A percentile compares a stretch with the other conserved stretches of the same genome.
These are phyloP conservation scores for Alnus rubra DNA, from an alignment of 306 rosid genomes.

Conservation along the genomic window DNA sequence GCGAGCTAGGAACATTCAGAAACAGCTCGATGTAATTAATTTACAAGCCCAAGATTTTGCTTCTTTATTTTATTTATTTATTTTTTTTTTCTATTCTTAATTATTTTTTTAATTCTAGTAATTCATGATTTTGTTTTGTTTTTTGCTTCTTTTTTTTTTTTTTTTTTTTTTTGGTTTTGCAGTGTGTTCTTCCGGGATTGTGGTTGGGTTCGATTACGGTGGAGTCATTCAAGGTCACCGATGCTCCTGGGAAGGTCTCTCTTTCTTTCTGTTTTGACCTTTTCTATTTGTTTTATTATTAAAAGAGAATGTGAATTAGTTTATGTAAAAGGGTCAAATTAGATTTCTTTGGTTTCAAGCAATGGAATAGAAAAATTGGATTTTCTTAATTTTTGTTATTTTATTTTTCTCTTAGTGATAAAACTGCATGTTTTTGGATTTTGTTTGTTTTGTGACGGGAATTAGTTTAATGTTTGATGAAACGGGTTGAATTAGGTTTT, in stretches of 20 bases:
- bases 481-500: too few species aligned
- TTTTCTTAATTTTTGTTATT: neutral
- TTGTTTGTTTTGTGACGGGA: too few species aligned
- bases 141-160: too few species aligned
- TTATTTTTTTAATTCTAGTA: neutral
- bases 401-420: neutral
- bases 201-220: slow-evolving; percentile 12
- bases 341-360: slow-evolving; percentile 1
- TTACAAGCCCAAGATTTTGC: neutral
- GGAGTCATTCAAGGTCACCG: slow-evolving; percentile 29
- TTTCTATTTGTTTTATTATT: neutral
- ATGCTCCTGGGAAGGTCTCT: slow-evolving; percentile 23
- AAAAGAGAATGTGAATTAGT: neutral
- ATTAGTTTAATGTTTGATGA: too few species aligned
- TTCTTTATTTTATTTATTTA: neutral
- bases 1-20: slow-evolving; percentile 30
- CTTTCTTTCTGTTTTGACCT: slow-evolving; percentile 4
- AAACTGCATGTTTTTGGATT: neutral
- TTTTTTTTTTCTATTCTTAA: neutral
- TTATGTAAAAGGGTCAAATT: neutral
- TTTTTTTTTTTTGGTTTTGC: slow-evolving; percentile 24
- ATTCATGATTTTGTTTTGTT: too few species aligned
- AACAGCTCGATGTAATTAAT: slow-evolving; percentile 38
- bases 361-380: neutral
- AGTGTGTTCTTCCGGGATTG: slow-evolving; percentile 38